Conservation (phyloP, 108 stramenopile genomes). For the Skeletonema tropicum region DNA sequence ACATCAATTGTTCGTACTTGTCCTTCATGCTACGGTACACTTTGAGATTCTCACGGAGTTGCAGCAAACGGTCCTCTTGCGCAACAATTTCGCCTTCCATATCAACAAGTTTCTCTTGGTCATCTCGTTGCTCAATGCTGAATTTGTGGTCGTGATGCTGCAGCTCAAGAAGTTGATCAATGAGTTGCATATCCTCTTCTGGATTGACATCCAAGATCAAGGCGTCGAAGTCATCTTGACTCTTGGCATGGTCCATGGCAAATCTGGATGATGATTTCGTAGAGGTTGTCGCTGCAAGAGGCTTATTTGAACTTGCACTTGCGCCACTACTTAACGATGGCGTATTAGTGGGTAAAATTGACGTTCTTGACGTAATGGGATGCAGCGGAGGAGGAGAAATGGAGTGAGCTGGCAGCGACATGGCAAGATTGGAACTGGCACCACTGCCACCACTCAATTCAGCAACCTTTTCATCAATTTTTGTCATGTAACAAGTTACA, state of each 20-base stretch:
- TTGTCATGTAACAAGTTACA: conserved; percentile 61
- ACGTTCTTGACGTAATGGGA: neutral
- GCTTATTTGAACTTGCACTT: neutral
- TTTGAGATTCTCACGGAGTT: conserved; percentile 75
- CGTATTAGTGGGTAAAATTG: conserved; percentile 3
- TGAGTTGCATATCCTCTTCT: conserved; percentile 86
- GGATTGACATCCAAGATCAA: conserved; percentile 72
- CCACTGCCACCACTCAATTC: conserved; percentile 13
- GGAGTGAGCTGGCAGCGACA: conserved; percentile 11
- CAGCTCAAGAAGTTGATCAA: conserved; percentile 81
- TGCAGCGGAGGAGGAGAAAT: conserved; percentile 5
- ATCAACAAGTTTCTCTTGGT: conserved; percentile 65
- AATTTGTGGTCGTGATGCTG: conserved; percentile 85
- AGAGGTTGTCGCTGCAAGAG: neutral
- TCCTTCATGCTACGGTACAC: conserved; percentile 83
- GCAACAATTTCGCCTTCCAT: conserved; percentile 78
- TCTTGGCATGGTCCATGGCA: conserved; percentile 6
- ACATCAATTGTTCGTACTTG: conserved; percentile 81
- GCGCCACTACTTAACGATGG: neutral
- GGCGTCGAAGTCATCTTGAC: conserved; percentile 26
- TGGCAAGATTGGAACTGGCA: too few species aligned
- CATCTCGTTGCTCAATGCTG: conserved; percentile 52
- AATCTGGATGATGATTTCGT: neutral
- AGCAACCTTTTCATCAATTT: conserved; percentile 49
- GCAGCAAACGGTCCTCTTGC: conserved; percentile 70